Evolutionary conservation across 2,329 filamentous ascomycete species (phyloP).

Genomic region (Exophiala spinifera): DNA sequence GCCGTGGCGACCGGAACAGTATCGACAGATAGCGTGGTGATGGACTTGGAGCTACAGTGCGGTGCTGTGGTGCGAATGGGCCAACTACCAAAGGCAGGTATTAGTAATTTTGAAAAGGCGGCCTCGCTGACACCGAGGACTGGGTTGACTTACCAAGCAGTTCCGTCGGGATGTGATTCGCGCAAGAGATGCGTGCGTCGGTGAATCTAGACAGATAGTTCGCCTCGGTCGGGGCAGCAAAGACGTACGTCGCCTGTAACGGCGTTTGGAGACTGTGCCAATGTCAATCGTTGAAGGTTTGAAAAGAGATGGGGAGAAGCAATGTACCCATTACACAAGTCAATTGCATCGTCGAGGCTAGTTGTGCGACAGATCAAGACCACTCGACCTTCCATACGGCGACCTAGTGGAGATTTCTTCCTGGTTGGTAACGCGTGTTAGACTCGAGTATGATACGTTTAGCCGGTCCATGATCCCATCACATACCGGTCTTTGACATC

Average conservation of each 20-base stretch:
- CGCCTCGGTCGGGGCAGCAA: conserved; percentile 47
- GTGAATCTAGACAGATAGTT: conserved; percentile 62
- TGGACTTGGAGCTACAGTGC: conserved; percentile 26
- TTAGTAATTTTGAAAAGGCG: too few species aligned
- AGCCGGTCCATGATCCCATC: too few species aligned
- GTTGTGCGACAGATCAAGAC: conserved; percentile 48
- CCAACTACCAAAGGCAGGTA: conserved; percentile 4
- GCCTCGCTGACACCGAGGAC: too few species aligned
- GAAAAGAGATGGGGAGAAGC: neutral
- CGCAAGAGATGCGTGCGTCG: conserved; percentile 47
- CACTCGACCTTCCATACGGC: conserved; percentile 44
- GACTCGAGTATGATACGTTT: too few species aligned
- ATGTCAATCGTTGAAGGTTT: neutral
- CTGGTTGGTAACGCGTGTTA: neutral
- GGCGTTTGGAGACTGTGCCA: conserved; percentile 29
- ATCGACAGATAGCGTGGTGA: conserved; percentile 2
- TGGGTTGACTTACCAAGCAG: conserved; percentile 43
- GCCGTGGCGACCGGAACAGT: conserved; percentile 9
- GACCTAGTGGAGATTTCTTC: conserved; percentile 29
- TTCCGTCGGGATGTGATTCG: conserved; percentile 57
- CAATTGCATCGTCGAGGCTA: conserved; percentile 56
- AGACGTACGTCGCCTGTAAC: conserved; percentile 52
- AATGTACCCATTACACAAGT: conserved; percentile 40
- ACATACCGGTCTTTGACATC: conserved; percentile 32
- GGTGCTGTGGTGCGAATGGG: conserved; percentile 11